Conservation (phyloP, 2,329 filamentous ascomycete species). For the Penicillium sp. region DNA sequence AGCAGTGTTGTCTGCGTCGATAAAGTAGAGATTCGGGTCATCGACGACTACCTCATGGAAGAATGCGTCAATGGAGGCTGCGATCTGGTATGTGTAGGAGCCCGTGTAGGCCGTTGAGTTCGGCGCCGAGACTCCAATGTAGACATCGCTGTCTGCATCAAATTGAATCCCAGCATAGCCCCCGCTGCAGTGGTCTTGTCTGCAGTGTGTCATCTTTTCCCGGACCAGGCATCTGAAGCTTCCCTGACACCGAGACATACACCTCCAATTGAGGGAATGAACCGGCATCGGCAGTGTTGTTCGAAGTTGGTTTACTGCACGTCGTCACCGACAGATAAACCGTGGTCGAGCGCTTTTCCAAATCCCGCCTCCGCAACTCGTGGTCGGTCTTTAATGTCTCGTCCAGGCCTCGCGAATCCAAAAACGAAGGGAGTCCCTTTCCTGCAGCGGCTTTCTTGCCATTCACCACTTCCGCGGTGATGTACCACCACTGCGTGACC, state of each 20-base stretch:
- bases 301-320: slow-evolving; percentile 67
- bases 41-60: slow-evolving; percentile 59
- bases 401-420: slow-evolving; percentile 23
- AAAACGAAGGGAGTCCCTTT: slow-evolving; percentile 30
- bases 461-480: slow-evolving; percentile 54
- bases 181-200: slow-evolving; percentile 52
- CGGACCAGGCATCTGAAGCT: slow-evolving; percentile 64
- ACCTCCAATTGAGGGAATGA: slow-evolving; percentile 68
- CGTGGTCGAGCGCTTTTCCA: slow-evolving; percentile 39
- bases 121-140: slow-evolving; percentile 69
- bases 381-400: slow-evolving; percentile 2
- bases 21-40: slow-evolving; percentile 61
- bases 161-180: slow-evolving; percentile 65
- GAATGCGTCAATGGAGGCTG: slow-evolving; percentile 70
- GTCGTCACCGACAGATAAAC: slow-evolving; percentile 84
- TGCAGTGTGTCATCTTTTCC: slow-evolving; percentile 41
- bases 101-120: slow-evolving; percentile 59
- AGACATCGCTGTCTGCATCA: slow-evolving; percentile 62
- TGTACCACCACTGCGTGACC: slow-evolving; percentile 58
- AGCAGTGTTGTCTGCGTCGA: slow-evolving; percentile 77
- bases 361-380: slow-evolving; percentile 18
- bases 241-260: slow-evolving; percentile 64
- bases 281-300: slow-evolving; percentile 39
- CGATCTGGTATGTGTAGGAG: slow-evolving; percentile 73
- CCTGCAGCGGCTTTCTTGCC: slow-evolving; percentile 37